A percentile compares a stretch with the other conserved stretches of the same genome.
These are phyloP conservation scores for Rhizoclosmatium sp. DNA, from an alignment of 192 early-diverging fungal genomes.

Conservation along the genomic window DNA sequence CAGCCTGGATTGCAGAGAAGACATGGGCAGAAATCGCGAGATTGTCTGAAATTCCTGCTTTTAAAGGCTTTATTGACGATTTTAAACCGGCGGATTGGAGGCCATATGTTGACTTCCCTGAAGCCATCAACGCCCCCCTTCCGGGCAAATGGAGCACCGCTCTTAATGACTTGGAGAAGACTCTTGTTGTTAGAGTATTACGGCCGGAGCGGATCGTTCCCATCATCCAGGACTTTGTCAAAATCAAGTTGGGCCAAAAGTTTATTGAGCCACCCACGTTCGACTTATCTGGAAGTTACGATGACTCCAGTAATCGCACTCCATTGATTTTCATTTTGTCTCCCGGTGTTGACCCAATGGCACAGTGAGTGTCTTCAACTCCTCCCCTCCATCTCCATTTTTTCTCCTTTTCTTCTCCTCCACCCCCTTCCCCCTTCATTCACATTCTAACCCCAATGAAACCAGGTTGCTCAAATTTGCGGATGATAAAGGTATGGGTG, in stretches of 20 bases:
- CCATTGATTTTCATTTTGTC: slow-evolving; percentile 70
- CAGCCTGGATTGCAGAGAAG: slow-evolving; percentile 60
- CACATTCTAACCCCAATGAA: too few relatives aligned
- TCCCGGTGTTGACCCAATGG: slow-evolving; percentile 73
- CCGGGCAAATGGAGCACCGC: slow-evolving; percentile 53
- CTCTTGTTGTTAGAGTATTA: slow-evolving; percentile 59
- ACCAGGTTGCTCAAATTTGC: slow-evolving; percentile 69
- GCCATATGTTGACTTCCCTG: slow-evolving; percentile 48
- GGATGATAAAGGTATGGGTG: slow-evolving; percentile 65
- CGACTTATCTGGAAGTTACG: slow-evolving; percentile 66
- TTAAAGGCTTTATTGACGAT: slow-evolving; percentile 60
- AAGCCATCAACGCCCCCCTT: slow-evolving; percentile 47
- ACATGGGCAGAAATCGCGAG: slow-evolving; percentile 63
- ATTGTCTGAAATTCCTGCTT: slow-evolving; percentile 58
- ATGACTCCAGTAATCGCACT: slow-evolving; percentile 63
- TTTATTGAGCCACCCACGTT: slow-evolving; percentile 74
- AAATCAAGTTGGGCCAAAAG: slow-evolving; percentile 68
- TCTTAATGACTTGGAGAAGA: slow-evolving; percentile 62
- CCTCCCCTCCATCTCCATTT: background rate
- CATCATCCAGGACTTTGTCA: slow-evolving; percentile 64
- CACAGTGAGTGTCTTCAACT: slow-evolving; percentile 54
- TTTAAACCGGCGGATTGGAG: slow-evolving; percentile 63
- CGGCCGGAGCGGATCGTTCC: slow-evolving; percentile 64
- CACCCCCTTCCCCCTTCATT: background rate
- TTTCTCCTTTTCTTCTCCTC: background rate